These are phyloP conservation scores for Castanopsis chinensis DNA, from an alignment of 306 rosid species.

Conservation along the genomic window DNA sequence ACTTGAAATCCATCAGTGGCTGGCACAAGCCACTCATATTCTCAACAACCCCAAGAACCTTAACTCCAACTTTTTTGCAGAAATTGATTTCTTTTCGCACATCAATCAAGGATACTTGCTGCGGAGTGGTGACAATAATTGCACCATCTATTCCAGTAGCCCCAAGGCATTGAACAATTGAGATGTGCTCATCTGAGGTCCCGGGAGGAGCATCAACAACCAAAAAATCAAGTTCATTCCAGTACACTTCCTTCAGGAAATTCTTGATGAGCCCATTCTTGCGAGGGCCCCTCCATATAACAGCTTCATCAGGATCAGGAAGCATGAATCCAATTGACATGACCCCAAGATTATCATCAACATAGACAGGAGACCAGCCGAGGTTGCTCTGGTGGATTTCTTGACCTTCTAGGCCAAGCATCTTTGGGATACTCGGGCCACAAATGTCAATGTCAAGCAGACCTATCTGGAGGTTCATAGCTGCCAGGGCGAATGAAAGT, in stretches of 20 bases:
- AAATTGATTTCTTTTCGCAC: conserved; percentile 88
- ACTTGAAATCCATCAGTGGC: conserved; percentile 62
- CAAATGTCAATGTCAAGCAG: conserved; percentile 94
- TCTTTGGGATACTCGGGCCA: conserved; percentile 97
- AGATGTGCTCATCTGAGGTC: conserved; percentile 90
- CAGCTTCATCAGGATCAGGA: conserved; percentile 75
- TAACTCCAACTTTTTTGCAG: conserved; percentile 80
- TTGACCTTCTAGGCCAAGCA: conserved; percentile 93
- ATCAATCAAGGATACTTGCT: conserved; percentile 81
- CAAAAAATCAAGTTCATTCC: conserved; percentile 93
- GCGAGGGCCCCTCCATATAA: conserved; percentile 91
- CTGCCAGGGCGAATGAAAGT: conserved; percentile 82
- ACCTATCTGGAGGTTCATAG: conserved; percentile 85
- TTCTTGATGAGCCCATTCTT: conserved; percentile 86
- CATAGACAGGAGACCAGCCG: conserved; percentile 96
- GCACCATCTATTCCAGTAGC: conserved; percentile 81
- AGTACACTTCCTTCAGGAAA: conserved; percentile 79
- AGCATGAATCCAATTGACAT: conserved; percentile 95
- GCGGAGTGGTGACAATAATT: conserved; percentile 92
- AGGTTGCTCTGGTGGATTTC: conserved; percentile 94
- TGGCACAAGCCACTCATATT: conserved; percentile 88
- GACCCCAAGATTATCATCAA: conserved; percentile 89
- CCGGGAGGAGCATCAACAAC: conserved; percentile 98
- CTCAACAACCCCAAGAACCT: conserved; percentile 84
- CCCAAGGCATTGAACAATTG: conserved; percentile 77